Percentiles rank a stretch among this genome's conserved stretches.
phyloP scores from a whole-genome alignment of 129 eudicot genomes.

The Artemisia argyi region DNA sequence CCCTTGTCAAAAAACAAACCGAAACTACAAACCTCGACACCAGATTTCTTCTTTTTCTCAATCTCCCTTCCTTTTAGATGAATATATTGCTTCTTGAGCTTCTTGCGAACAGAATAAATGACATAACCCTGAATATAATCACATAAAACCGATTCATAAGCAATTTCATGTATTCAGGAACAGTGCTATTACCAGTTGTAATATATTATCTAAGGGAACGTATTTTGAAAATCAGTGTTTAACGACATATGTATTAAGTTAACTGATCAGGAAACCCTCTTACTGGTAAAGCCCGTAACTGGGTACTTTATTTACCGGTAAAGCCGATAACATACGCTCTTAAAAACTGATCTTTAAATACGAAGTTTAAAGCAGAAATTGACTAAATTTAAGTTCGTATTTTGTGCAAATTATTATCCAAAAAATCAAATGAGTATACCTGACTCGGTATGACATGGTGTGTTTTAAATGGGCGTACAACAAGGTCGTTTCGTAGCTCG shows the following conservation, averaged over 20 bases:
- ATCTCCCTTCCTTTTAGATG: slow-evolving; percentile 90
- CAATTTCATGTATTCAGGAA: slow-evolving; percentile 2
- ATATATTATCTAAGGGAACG: background rate
- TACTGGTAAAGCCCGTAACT: background rate
- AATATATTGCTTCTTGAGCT: slow-evolving; percentile 81
- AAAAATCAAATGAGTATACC: slow-evolving; percentile 45
- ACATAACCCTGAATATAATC: slow-evolving; percentile 73
- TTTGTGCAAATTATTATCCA: background rate
- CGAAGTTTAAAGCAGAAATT: background rate
- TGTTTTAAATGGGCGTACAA: slow-evolving; percentile 91
- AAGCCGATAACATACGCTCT: background rate
- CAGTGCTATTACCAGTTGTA: background rate
- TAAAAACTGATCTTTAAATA: background rate
- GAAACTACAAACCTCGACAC: slow-evolving; percentile 69
- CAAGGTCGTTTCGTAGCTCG: slow-evolving; percentile 91
- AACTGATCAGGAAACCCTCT: background rate
- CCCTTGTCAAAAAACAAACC: slow-evolving; percentile 1
- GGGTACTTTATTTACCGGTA: too few relatives aligned
- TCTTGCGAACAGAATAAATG: slow-evolving; percentile 84
- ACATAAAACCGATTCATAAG: background rate
- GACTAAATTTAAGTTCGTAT: too few relatives aligned
- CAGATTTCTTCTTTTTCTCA: slow-evolving; percentile 92
- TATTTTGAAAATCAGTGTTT: background rate
- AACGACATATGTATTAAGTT: background rate
- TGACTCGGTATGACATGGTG: slow-evolving; percentile 94